Evolutionary conservation across 306 rosid genomes (phyloP).

Genomic region (Vigna radiata): DNA sequence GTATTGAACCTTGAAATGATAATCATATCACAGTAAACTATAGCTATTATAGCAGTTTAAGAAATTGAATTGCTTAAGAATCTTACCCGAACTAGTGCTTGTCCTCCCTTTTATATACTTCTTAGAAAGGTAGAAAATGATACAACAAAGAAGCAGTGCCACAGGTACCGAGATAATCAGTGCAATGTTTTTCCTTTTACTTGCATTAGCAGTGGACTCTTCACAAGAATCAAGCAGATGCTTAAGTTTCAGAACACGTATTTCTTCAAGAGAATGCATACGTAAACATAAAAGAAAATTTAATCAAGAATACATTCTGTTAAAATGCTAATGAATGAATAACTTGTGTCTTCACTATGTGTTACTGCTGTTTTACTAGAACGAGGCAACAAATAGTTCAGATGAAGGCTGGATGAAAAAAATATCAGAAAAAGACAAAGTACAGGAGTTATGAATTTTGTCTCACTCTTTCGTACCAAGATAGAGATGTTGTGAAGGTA

Average conservation of each 20-base stretch:
- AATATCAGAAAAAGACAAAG: neutral
- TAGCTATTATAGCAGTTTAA: neutral
- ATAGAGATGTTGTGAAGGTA: neutral
- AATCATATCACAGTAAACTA: conserved; percentile 1
- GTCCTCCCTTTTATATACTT: conserved; percentile 6
- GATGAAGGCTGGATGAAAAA: neutral
- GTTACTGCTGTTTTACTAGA: neutral
- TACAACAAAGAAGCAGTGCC: conserved; percentile 25
- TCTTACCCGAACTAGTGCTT: conserved; percentile 18
- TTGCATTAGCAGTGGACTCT: conserved; percentile 10
- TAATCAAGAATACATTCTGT: conserved; percentile 11
- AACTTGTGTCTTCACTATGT: neutral
- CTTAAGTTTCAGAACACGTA: neutral
- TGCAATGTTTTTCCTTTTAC: conserved; percentile 25
- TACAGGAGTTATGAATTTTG: neutral
- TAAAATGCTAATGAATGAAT: neutral
- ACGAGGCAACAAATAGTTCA: neutral
- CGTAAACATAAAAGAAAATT: neutral
- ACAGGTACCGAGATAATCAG: conserved; percentile 27
- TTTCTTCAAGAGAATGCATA: neutral
- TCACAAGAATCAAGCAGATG: conserved; percentile 26
- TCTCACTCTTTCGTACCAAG: neutral
- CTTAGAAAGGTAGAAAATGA: conserved; percentile 39
- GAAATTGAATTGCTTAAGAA: conserved; percentile 16
- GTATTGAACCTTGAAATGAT: neutral